These are phyloP conservation scores for Russula brevipes DNA, from an alignment of 768 basidiomycete genomes.

Conservation along the genomic window DNA sequence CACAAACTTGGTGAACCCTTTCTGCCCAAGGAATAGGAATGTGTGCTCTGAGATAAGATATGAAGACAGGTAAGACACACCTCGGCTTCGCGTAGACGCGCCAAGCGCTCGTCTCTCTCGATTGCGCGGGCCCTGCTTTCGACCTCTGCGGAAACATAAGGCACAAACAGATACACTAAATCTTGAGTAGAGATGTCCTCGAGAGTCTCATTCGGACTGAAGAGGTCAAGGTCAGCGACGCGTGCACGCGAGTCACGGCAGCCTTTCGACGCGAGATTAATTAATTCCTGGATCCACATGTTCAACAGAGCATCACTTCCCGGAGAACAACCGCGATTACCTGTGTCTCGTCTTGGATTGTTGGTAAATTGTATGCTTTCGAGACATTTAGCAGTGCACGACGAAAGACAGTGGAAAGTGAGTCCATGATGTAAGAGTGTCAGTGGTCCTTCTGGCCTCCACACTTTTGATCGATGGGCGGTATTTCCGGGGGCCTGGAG, in stretches of 20 bases:
- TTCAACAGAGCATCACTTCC: neutral
- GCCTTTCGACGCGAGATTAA: slow-evolving; percentile 52
- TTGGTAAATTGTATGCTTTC: slow-evolving; percentile 38
- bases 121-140: slow-evolving; percentile 53
- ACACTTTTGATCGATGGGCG: neutral
- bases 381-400: slow-evolving; percentile 38
- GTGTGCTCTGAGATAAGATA: neutral
- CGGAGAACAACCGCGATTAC: slow-evolving; percentile 25
- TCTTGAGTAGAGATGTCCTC: slow-evolving; percentile 79
- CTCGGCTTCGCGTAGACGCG: slow-evolving; percentile 49
- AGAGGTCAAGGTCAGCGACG: slow-evolving; percentile 58
- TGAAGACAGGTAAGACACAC: slow-evolving; percentile 38
- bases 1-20: slow-evolving; percentile 44
- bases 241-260: slow-evolving; percentile 49
- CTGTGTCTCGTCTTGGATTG: slow-evolving; percentile 44
- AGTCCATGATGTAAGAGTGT: slow-evolving; percentile 23
- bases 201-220: slow-evolving; percentile 78
- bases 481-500: neutral
- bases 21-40: slow-evolving; percentile 36
- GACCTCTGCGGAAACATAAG: slow-evolving; percentile 62
- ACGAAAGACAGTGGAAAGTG: slow-evolving; percentile 39
- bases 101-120: slow-evolving; percentile 54
- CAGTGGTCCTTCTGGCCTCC: neutral
- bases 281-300: slow-evolving; percentile 44
- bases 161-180: slow-evolving; percentile 69